phyloP scores from a whole-genome alignment of 345 rosid species.

The Carallia pectinifolia region DNA sequence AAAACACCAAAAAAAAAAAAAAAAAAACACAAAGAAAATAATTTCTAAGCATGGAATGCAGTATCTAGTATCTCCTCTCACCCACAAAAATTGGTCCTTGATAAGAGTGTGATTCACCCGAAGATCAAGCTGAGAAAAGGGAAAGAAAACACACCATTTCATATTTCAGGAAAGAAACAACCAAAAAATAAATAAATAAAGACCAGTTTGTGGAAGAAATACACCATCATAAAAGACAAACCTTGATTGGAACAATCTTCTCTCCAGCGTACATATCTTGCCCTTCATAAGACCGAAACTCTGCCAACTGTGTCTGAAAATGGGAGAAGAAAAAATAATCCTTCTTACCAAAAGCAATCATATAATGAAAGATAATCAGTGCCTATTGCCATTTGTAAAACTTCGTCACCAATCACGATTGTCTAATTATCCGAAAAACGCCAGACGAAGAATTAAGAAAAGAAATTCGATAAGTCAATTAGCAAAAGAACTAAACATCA shows the following conservation, averaged over 20 bases:
- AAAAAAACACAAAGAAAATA: background rate
- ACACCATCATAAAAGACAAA: slow-evolving; percentile 24
- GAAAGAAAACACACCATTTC: slow-evolving; percentile 11
- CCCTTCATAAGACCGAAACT: slow-evolving; percentile 84
- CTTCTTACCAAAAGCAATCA: too few relatives aligned
- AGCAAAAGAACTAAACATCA: too few relatives aligned
- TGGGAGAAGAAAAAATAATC: slow-evolving; percentile 1
- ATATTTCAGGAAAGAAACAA: slow-evolving; percentile 1
- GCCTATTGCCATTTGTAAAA: too few relatives aligned
- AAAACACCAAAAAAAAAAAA: background rate
- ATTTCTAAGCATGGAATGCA: background rate
- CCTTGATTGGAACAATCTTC: slow-evolving; percentile 95
- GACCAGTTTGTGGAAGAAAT: background rate
- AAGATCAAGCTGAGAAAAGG: slow-evolving; percentile 81
- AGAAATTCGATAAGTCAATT: too few relatives aligned
- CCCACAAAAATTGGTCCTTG: slow-evolving; percentile 94
- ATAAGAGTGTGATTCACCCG: slow-evolving; percentile 87
- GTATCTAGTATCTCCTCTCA: slow-evolving; percentile 23
- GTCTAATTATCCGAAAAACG: too few relatives aligned
- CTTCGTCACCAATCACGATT: too few relatives aligned
- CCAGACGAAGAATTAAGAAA: too few relatives aligned
- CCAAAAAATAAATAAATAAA: background rate
- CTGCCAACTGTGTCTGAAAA: slow-evolving; percentile 75
- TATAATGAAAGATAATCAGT: background rate
- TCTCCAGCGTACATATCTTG: slow-evolving; percentile 92